phyloP scores from a whole-genome alignment of 1,284 basidiomycete species.

The Cystobasidium slooffiae region DNA sequence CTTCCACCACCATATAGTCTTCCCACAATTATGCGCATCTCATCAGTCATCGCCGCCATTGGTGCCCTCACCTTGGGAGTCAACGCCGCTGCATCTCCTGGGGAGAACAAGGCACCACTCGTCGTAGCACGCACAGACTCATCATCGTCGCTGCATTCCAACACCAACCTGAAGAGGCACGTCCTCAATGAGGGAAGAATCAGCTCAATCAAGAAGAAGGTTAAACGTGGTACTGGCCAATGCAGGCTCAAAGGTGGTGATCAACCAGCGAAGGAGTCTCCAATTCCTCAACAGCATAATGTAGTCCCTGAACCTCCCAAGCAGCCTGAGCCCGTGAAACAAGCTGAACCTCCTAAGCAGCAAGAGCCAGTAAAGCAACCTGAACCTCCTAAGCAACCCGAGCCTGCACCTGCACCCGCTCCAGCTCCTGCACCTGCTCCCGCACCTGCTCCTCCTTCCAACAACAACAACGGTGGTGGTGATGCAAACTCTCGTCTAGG shows the following conservation, averaged over 20 bases:
- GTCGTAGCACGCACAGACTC: background rate
- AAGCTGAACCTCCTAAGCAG: background rate
- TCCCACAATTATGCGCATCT: background rate
- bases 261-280: background rate
- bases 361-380: background rate
- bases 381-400: background rate
- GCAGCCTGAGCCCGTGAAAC: conserved; percentile 1
- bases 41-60: background rate
- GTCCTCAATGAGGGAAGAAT: background rate
- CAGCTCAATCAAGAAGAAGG: background rate
- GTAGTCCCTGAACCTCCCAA: background rate
- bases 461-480: conserved; percentile 1
- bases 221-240: background rate
- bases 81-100: background rate
- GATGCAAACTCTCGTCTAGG: conserved; percentile 27
- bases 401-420: background rate
- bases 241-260: conserved; percentile 8
- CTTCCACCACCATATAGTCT: background rate
- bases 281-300: background rate
- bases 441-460: background rate
- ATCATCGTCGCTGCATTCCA: background rate
- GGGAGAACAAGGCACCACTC: background rate
- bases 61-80: background rate
- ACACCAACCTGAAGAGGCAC: too few species aligned
- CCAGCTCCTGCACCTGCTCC: background rate